phyloP scores from a whole-genome alignment of 805 yeast species.

The Barnettozyma californica region DNA sequence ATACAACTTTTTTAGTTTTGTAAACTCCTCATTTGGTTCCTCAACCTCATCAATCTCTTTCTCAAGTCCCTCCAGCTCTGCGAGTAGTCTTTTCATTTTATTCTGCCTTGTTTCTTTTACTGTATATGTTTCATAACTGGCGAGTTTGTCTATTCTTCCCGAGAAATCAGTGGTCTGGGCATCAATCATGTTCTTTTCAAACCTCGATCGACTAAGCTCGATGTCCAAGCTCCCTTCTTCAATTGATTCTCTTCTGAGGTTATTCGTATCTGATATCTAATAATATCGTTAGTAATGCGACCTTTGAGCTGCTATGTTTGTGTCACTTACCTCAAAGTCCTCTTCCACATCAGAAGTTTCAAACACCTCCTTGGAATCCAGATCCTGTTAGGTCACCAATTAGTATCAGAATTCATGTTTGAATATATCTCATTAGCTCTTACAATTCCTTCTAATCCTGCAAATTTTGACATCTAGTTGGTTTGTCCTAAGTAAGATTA shows the following conservation, averaged over 20 bases:
- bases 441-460: conserved; percentile 18
- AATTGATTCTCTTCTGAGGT: conserved; percentile 22
- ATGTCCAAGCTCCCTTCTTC: conserved; percentile 14
- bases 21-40: conserved; percentile 15
- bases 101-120: conserved; percentile 35
- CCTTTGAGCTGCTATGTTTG: no score
- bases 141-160: conserved; percentile 28
- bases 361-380: conserved; percentile 32
- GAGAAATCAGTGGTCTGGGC: conserved; percentile 22
- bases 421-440: neutral
- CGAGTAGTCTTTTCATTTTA: conserved; percentile 32
- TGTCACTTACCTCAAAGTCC: conserved; percentile 29
- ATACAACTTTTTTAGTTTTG: conserved; percentile 18
- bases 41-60: conserved; percentile 14
- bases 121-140: conserved; percentile 30
- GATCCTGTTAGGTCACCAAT: conserved; percentile 15
- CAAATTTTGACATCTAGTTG: conserved; percentile 13
- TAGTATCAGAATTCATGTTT: neutral
- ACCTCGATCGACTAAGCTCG: conserved; percentile 20
- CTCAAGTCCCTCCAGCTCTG: conserved; percentile 35
- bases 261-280: neutral
- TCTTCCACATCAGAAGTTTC: conserved; percentile 40
- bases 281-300: neutral
- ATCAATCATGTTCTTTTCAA: conserved; percentile 25
- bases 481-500: no score